These are phyloP conservation scores for Chlorella sp. DNA, from an alignment of 139 green algal species.

Conservation along the genomic window DNA sequence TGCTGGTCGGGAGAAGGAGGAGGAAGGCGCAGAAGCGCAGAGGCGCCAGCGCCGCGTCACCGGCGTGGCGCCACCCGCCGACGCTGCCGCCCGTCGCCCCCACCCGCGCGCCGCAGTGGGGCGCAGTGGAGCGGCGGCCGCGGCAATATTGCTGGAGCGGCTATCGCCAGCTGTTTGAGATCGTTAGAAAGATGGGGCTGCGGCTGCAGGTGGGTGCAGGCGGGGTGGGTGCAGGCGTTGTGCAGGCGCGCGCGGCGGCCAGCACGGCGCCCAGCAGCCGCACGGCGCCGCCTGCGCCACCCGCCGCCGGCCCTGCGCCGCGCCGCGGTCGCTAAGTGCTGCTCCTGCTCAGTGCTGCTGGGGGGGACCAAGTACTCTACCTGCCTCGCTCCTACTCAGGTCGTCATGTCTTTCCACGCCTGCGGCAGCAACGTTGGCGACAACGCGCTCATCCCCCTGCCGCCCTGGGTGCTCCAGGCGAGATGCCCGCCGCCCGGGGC, in stretches of 20 bases:
- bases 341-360: too few relatives aligned
- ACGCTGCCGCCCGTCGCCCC: background rate
- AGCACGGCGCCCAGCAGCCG: background rate
- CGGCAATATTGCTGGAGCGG: constrained; percentile 80
- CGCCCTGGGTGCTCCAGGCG: constrained; percentile 83
- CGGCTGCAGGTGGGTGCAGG: constrained; percentile 73
- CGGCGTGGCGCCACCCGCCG: too few relatives aligned
- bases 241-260: background rate
- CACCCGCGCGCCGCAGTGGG: constrained; percentile 69
- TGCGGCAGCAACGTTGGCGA: constrained; percentile 96
- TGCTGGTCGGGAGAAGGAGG: too few relatives aligned
- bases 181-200: constrained; percentile 73
- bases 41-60: too few relatives aligned
- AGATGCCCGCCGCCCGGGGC: too few relatives aligned
- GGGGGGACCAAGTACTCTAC: too few relatives aligned
- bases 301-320: background rate
- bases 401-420: constrained; percentile 92
- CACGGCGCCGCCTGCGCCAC: background rate
- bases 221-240: constrained; percentile 39
- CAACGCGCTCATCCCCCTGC: constrained; percentile 77
- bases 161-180: constrained; percentile 81
- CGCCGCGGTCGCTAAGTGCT: too few relatives aligned
- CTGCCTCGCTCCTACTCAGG: constrained; percentile 50
- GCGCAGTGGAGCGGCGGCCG: constrained; percentile 80
- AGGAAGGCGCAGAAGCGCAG: too few relatives aligned